phyloP scores from a whole-genome alignment of 805 yeast genomes.

The Sugiyamaella americana region DNA sequence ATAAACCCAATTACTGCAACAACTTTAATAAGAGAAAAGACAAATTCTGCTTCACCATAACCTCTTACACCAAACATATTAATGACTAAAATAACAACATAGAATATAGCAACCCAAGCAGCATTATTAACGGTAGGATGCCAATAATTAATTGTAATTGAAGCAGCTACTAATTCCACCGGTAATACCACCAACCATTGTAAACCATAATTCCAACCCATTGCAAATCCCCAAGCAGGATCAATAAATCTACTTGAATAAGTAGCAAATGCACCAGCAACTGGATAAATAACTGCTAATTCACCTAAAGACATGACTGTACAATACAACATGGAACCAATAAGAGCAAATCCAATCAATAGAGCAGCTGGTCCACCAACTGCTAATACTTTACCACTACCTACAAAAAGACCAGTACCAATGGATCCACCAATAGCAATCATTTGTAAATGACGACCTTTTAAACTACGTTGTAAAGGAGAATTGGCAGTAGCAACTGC shows the following conservation, averaged over 20 bases:
- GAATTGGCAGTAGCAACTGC: conserved; percentile 38
- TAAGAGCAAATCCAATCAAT: conserved; percentile 49
- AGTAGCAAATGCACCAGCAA: conserved; percentile 51
- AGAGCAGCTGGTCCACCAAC: conserved; percentile 55
- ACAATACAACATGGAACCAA: conserved; percentile 57
- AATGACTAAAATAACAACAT: conserved; percentile 41
- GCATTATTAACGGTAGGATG: conserved; percentile 52
- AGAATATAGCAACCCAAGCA: conserved; percentile 51
- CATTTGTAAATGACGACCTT: conserved; percentile 58
- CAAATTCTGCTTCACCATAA: conserved; percentile 65
- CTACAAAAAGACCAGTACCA: conserved; percentile 70
- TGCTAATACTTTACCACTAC: conserved; percentile 53
- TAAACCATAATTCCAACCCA: conserved; percentile 63
- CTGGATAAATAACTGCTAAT: conserved; percentile 60
- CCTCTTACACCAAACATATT: conserved; percentile 55
- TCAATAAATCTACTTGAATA: conserved; percentile 58
- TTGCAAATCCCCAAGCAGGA: conserved; percentile 62
- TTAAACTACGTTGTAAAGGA: conserved; percentile 42
- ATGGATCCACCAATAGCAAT: conserved; percentile 68
- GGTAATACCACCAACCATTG: conserved; percentile 61
- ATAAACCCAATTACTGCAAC: conserved; percentile 55
- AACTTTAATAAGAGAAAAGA: conserved; percentile 52
- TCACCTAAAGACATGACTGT: conserved; percentile 64
- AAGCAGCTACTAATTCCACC: conserved; percentile 57
- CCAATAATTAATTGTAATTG: conserved; percentile 52